Conservation (phyloP, 352 stramenopile genomes). For the Thraustochytrium sp. region DNA sequence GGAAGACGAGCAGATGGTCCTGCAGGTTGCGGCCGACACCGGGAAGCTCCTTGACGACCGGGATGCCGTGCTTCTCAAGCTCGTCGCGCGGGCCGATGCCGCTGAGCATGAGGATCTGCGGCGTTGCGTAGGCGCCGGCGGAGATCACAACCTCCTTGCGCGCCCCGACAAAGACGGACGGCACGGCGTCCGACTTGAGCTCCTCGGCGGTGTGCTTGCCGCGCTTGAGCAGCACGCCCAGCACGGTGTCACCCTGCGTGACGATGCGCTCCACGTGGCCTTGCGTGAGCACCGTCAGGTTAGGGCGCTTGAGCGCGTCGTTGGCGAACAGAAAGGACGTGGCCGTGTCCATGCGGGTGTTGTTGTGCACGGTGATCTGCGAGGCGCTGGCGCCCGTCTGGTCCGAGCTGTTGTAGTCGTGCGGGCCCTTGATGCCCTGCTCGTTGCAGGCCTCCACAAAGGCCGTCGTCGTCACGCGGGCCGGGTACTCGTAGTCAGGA, state of each 20-base stretch:
- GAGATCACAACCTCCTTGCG: slow-evolving; percentile 64
- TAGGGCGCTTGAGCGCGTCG: slow-evolving; percentile 55
- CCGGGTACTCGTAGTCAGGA: not conserved
- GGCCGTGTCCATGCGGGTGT: slow-evolving; percentile 57
- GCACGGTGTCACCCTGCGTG: slow-evolving; percentile 53
- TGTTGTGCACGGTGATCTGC: slow-evolving; percentile 51
- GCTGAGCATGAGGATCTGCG: slow-evolving; percentile 71
- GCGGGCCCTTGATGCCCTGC: not conserved
- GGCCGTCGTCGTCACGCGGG: not conserved
- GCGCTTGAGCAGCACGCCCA: slow-evolving; percentile 57
- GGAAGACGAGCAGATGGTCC: slow-evolving; percentile 16
- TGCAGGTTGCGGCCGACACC: slow-evolving; percentile 37
- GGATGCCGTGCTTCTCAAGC: slow-evolving; percentile 47
- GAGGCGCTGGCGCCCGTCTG: slow-evolving; percentile 46
- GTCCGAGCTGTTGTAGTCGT: slow-evolving; percentile 46
- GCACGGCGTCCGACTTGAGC: not conserved
- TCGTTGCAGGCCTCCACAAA: slow-evolving; percentile 36
- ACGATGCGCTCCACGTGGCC: slow-evolving; percentile 59
- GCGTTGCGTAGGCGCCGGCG: slow-evolving; percentile 61
- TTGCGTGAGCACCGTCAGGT: slow-evolving; percentile 58
- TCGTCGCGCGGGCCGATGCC: slow-evolving; percentile 65
- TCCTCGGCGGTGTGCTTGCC: not conserved
- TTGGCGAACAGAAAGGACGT: slow-evolving; percentile 55
- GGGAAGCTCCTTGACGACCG: not conserved
- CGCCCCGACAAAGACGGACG: not conserved